Evolutionary conservation across 148 eudicot species (phyloP), one percentile per base, ranked within the genome.

Genomic region (Limonium bicolor): DNA sequence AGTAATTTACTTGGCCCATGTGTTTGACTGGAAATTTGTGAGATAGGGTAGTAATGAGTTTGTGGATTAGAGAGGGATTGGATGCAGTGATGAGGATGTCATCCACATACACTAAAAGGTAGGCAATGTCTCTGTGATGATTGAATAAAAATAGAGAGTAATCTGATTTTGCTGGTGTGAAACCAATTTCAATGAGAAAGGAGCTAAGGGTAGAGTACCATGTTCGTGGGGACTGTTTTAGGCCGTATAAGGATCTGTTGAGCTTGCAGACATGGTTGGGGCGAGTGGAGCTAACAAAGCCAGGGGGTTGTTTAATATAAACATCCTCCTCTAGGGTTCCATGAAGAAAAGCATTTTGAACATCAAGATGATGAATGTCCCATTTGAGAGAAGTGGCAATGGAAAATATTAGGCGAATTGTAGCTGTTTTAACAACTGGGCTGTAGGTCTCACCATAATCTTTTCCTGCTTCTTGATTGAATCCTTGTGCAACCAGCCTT

Each of bases 341-440:
- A 11, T 51, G 42, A 3, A 51, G 14, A 11, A 51, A 51, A 21
- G 32, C 42, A 20, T 49, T 49, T 8, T 49, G 21, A 7, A 49
- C 41, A 13, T 49, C 40, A 7, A 49, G 24, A 12, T 49, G 41
- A 13, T 50, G 54, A 6, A 29, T 23, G 10, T 28, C 10, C 54
- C 41, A 50, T 0, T 14, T 0, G 0, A 8, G 10, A 4, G 31
- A 34, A 19, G 16, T 2, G 7, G 42, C 20, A 22, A 35, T 11
- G 20, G 16, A 28, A 7, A 50, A 28, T 4, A 21, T 7, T 6
- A 11, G 13, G 20, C 42, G 31, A 8, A 33, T 33, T 6, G 41
- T 50, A 0, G 18, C 20, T 0, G 17, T 29, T 6, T 50, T 35
- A 2, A 50, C 41, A 12, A 50, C 41, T 2, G 30, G 54, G 10